A percentile compares a stretch with the other conserved stretches of the same genome.
Conservation (phyloP, 2,329 filamentous ascomycete genomes). For the Beauveria medogensis region DNA sequence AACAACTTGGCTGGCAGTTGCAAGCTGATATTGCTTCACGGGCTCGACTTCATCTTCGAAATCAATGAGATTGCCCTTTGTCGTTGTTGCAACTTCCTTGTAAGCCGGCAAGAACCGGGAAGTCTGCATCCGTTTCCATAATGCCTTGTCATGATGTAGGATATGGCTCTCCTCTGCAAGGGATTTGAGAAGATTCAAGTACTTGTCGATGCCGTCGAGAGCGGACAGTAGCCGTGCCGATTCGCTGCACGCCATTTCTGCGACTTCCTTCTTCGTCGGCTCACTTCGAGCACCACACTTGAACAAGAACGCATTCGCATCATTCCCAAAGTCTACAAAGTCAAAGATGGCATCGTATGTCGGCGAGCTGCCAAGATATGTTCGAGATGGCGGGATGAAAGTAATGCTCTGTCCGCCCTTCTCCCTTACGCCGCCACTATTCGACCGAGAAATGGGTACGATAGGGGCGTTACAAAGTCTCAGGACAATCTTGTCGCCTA, state of each 20-base stretch:
- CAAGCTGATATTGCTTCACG: slow-evolving; percentile 72
- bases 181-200: slow-evolving; percentile 72
- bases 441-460: slow-evolving; percentile 52
- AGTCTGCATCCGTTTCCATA: slow-evolving; percentile 68
- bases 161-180: slow-evolving; percentile 63
- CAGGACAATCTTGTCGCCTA: slow-evolving; percentile 52
- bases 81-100: slow-evolving; percentile 52
- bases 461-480: slow-evolving; percentile 59
- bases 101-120: slow-evolving; percentile 77
- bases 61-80: slow-evolving; percentile 39
- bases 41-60: slow-evolving; percentile 55
- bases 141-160: slow-evolving; percentile 68
- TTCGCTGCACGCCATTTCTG: slow-evolving; percentile 72
- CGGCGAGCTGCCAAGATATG: slow-evolving; percentile 66
- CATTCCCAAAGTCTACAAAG: slow-evolving; percentile 85
- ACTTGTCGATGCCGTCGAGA: slow-evolving; percentile 76
- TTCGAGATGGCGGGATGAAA: slow-evolving; percentile 58
- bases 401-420: slow-evolving; percentile 27
- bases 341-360: slow-evolving; percentile 87
- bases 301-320: slow-evolving; percentile 82
- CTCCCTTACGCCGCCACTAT: slow-evolving; percentile 25
- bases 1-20: slow-evolving; percentile 62
- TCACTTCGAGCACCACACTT: slow-evolving; percentile 87
- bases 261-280: slow-evolving; percentile 79
- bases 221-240: slow-evolving; percentile 74